Percentiles rank a stretch among this genome's conserved stretches.
These are phyloP conservation scores for Aspergillus cristatus DNA, from an alignment of 495 filamentous ascomycete genomes.

Conservation along the genomic window DNA sequence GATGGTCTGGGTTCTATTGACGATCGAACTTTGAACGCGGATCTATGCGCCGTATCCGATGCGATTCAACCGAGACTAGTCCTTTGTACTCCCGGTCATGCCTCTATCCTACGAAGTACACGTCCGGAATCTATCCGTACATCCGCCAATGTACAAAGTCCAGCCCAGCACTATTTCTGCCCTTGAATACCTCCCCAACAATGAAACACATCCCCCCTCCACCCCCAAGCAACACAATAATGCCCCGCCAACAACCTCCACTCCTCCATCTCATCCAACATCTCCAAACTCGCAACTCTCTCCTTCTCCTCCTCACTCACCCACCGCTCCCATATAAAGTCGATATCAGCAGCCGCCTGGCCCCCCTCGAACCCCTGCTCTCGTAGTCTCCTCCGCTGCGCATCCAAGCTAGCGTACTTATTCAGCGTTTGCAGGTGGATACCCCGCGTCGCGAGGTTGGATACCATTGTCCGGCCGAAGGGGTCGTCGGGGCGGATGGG, in stretches of 20 bases:
- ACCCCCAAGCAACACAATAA: conserved; percentile 86
- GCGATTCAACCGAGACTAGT: no score
- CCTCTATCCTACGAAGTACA: no score
- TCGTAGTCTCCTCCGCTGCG: conserved; percentile 56
- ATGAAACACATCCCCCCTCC: conserved; percentile 39
- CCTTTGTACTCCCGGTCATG: no score
- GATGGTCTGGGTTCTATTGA: no score
- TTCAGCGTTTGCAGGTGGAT: conserved; percentile 78
- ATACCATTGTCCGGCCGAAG: conserved; percentile 84
- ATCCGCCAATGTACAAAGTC: no score
- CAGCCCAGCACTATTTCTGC: conserved; percentile 6
- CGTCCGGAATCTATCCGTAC: no score
- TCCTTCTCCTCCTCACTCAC: conserved; percentile 64
- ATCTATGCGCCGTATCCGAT: no score
- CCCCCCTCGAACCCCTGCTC: conserved; percentile 50
- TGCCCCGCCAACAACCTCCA: conserved; percentile 81
- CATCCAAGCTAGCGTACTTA: conserved; percentile 52
- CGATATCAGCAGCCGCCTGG: conserved; percentile 56
- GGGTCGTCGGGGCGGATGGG: conserved; percentile 73
- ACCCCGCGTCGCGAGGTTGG: conserved; percentile 76
- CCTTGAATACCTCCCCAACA: conserved; percentile 28
- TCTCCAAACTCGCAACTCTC: conserved; percentile 68
- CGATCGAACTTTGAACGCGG: no score
- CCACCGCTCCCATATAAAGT: conserved; percentile 70
- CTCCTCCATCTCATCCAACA: conserved; percentile 93